Conservation (phyloP, 1,284 basidiomycete genomes). For the Athelia sp. region DNA sequence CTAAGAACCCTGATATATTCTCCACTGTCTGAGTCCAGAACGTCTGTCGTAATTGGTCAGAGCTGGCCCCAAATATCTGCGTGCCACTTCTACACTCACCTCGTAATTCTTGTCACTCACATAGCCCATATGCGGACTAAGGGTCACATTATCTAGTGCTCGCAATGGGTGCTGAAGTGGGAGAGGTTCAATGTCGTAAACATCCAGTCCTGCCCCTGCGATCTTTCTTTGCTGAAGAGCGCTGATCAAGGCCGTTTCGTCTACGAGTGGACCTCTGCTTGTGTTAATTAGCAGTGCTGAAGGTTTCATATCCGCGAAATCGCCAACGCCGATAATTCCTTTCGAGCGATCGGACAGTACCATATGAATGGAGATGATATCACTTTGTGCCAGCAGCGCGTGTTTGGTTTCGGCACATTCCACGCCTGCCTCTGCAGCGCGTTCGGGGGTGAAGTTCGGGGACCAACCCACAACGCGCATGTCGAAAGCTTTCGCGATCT, state of each 20-base stretch:
- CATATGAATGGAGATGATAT: constrained; percentile 58
- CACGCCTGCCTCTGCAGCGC: constrained; percentile 46
- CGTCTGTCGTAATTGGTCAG: constrained; percentile 18
- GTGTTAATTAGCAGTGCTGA: constrained; percentile 61
- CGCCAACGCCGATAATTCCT: constrained; percentile 39
- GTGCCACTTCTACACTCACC: constrained; percentile 23
- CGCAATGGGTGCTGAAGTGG: constrained; percentile 51
- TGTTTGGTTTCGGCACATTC: constrained; percentile 44
- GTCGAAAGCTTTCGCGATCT: constrained; percentile 56
- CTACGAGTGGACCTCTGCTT: constrained; percentile 55
- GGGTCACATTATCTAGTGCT: constrained; percentile 43
- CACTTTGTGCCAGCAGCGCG: constrained; percentile 45
- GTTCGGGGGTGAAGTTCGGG: constrained; percentile 54
- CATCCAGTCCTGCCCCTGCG: constrained; percentile 51
- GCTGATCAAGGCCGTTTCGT: constrained; percentile 49
- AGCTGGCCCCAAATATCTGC: neutral
- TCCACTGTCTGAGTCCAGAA: constrained; percentile 45
- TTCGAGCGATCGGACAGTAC: constrained; percentile 47
- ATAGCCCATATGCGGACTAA: constrained; percentile 61
- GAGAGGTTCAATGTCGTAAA: constrained; percentile 60
- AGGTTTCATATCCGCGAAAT: constrained; percentile 48
- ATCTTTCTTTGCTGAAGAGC: constrained; percentile 43
- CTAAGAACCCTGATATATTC: constrained; percentile 45
- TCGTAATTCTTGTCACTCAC: constrained; percentile 45
- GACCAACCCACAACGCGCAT: constrained; percentile 64